phyloP scores from a whole-genome alignment of 1,284 basidiomycete genomes.

The Ceratobasidium sp. region DNA sequence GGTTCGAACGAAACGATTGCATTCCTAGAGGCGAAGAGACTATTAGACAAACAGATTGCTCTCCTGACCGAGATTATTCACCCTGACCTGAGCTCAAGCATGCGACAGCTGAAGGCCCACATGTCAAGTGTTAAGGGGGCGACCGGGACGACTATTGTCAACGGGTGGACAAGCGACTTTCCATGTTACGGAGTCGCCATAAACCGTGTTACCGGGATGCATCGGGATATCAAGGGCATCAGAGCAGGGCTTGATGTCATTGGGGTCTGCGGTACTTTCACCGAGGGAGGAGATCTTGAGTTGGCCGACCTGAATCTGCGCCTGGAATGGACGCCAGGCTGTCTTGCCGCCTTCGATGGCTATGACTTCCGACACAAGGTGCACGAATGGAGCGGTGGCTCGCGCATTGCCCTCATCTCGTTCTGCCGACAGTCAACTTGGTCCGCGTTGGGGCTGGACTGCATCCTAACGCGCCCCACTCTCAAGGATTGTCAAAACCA shows the following conservation, averaged over 20 bases:
- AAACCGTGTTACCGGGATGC: background rate
- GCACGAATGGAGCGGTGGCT: background rate
- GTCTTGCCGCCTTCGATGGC: slow-evolving; percentile 11
- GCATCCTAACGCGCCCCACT: background rate
- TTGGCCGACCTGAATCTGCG: slow-evolving; percentile 1
- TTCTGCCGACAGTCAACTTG: slow-evolving; percentile 9
- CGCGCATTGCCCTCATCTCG: background rate
- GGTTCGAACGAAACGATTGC: background rate
- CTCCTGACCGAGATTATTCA: slow-evolving; percentile 14
- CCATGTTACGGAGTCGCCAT: slow-evolving; percentile 15
- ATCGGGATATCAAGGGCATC: slow-evolving; percentile 13
- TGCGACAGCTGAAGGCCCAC: background rate
- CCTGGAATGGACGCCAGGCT: slow-evolving; percentile 14
- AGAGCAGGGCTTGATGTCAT: slow-evolving; percentile 15
- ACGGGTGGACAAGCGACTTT: slow-evolving; percentile 13
- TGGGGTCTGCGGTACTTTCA: slow-evolving; percentile 16
- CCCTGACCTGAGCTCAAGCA: background rate
- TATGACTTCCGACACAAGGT: slow-evolving; percentile 10
- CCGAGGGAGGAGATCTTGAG: background rate
- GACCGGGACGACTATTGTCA: background rate
- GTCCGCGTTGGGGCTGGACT: background rate
- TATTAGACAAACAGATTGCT: slow-evolving; percentile 2
- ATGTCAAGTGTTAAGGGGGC: slow-evolving; percentile 14
- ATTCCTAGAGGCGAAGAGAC: background rate
- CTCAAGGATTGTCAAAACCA: background rate